A percentile compares a stretch with the other conserved stretches of the same genome.
Evolutionary conservation across 2,329 filamentous ascomycete species (phyloP).

Genomic region (Penicillium occitanis): DNA sequence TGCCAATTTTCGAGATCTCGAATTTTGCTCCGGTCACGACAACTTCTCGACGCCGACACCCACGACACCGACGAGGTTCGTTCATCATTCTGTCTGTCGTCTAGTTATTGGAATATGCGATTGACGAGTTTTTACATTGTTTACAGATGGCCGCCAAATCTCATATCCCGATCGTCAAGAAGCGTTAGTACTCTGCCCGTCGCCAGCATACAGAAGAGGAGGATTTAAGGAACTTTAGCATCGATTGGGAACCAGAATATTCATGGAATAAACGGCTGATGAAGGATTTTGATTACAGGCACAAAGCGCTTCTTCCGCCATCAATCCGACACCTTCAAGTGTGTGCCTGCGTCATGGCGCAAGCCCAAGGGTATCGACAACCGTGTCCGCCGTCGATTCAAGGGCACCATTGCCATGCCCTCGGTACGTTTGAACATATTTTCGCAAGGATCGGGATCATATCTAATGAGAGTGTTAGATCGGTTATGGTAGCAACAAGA

Average conservation of each 20-base stretch:
- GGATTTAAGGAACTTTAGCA: background rate
- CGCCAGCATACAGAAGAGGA: background rate
- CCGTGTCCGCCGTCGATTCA: constrained; percentile 95
- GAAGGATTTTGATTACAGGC: constrained; percentile 56
- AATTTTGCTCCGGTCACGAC: constrained; percentile 45
- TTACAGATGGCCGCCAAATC: constrained; percentile 94
- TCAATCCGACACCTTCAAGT: constrained; percentile 96
- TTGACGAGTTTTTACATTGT: constrained; percentile 15
- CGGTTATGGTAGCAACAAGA: constrained; percentile 98
- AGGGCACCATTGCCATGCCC: constrained; percentile 93
- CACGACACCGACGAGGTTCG: constrained; percentile 46
- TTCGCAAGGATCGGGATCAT: background rate
- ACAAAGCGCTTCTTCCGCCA: constrained; percentile 95
- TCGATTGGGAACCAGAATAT: background rate
- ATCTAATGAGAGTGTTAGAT: constrained; percentile 61
- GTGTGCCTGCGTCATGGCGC: constrained; percentile 88
- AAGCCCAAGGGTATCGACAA: constrained; percentile 99
- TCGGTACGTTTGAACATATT: constrained; percentile 67
- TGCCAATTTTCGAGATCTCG: constrained; percentile 36
- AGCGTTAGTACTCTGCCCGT: constrained; percentile 62
- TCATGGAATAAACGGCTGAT: constrained; percentile 36
- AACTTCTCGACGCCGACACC: constrained; percentile 45
- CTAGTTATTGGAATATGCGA: background rate
- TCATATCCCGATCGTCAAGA: constrained; percentile 99
- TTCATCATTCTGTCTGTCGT: constrained; percentile 13